These are phyloP conservation scores for Macrotyloma uniflorum DNA, from an alignment of 306 rosid genomes.

Conservation along the genomic window DNA sequence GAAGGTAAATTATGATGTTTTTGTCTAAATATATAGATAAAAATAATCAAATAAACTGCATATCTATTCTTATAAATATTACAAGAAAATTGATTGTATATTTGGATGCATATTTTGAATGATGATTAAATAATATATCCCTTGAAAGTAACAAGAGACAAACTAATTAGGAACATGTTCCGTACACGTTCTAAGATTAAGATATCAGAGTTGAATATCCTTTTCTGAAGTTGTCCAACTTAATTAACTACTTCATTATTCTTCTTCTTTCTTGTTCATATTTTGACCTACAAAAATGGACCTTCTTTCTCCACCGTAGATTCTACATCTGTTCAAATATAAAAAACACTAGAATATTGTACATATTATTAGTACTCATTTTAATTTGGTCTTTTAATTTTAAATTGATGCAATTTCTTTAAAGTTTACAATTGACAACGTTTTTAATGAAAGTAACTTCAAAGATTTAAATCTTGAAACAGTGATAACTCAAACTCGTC, in stretches of 20 bases:
- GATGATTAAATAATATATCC: not conserved
- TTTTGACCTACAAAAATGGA: not conserved
- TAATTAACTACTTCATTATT: constrained; percentile 4
- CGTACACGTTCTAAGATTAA: not conserved
- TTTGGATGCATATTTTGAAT: not conserved
- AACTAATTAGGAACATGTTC: not conserved
- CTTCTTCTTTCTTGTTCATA: not conserved
- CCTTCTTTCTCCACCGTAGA: not conserved
- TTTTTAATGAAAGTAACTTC: too few species aligned
- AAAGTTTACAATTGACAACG: too few species aligned
- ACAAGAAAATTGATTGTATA: too few species aligned
- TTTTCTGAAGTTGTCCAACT: not conserved
- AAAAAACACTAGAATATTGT: not conserved
- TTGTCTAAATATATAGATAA: too few species aligned
- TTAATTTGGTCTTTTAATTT: too few species aligned
- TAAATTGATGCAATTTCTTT: too few species aligned
- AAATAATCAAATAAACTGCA: too few species aligned
- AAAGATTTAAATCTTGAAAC: too few species aligned
- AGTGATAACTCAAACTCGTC: too few species aligned
- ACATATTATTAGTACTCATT: too few species aligned
- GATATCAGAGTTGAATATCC: constrained; percentile 15
- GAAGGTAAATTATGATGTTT: too few species aligned
- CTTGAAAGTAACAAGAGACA: not conserved
- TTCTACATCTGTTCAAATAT: not conserved
- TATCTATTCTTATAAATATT: too few species aligned